Evolutionary conservation across 768 basidiomycete species (phyloP).

Genomic region (Naganishia friedmannii): DNA sequence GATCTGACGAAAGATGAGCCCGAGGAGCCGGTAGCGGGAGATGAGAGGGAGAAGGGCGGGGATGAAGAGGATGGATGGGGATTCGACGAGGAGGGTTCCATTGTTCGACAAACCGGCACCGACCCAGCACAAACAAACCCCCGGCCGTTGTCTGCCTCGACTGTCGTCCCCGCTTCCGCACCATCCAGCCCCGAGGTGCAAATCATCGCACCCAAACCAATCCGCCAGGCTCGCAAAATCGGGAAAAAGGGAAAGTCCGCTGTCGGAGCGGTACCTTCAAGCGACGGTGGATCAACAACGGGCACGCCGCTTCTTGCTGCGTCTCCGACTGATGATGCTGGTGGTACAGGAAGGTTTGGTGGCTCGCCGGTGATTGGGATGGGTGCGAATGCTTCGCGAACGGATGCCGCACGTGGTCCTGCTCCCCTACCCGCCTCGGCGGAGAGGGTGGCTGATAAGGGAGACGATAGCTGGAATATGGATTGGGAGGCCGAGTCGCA

Average conservation of each 20-base stretch:
- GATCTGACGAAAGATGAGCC: background rate
- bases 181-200: background rate
- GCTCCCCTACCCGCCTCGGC: background rate
- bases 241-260: slow-evolving; percentile 27
- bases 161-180: background rate
- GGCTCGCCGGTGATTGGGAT: background rate
- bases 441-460: background rate
- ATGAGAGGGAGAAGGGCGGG: background rate
- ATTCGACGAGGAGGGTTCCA: slow-evolving; percentile 25
- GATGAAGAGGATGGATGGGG: slow-evolving; percentile 30
- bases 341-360: background rate
- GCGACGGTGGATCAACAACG: background rate
- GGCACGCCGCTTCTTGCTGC: background rate
- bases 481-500: slow-evolving; percentile 16
- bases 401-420: too few species aligned
- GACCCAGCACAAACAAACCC: background rate
- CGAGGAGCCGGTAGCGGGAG: background rate
- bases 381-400: background rate
- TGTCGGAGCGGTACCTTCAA: background rate
- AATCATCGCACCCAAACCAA: slow-evolving; percentile 26
- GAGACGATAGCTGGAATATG: slow-evolving; percentile 16
- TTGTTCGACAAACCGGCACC: background rate
- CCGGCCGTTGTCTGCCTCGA: too few species aligned
- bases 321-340: background rate
- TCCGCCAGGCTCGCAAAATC: slow-evolving; percentile 30